Conservation (phyloP, 495 filamentous ascomycete genomes). For the Corynascus novoguineensis region DNA sequence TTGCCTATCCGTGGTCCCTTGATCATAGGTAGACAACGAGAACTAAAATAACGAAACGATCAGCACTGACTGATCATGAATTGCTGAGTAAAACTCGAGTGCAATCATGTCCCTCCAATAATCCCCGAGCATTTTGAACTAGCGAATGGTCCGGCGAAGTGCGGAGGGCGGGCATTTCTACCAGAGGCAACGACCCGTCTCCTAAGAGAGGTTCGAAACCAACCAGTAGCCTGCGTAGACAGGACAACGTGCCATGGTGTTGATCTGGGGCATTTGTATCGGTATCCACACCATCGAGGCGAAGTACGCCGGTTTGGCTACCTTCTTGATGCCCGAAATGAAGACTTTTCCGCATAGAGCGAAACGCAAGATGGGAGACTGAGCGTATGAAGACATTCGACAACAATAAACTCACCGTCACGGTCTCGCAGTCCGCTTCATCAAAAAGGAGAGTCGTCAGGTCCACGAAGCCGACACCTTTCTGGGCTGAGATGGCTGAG, state of each 20-base stretch:
- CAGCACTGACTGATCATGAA: conserved; percentile 27
- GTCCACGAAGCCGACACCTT: conserved; percentile 71
- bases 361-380: conserved; percentile 13
- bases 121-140: conserved; percentile 50
- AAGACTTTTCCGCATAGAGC: not conserved
- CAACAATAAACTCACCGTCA: conserved; percentile 53
- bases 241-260: conserved; percentile 30
- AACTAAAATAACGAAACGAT: conserved; percentile 17
- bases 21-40: conserved; percentile 20
- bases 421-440: conserved; percentile 54
- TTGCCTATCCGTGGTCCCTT: conserved; percentile 17
- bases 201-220: conserved; percentile 21
- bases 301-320: conserved; percentile 53
- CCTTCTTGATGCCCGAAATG: conserved; percentile 78
- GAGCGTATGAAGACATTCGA: not conserved
- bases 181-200: conserved; percentile 30
- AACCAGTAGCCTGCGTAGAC: conserved; percentile 20
- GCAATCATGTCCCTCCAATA: conserved; percentile 55
- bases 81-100: not conserved
- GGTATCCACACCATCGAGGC: conserved; percentile 61
- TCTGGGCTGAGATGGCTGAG: conserved; percentile 57
- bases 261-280: conserved; percentile 91
- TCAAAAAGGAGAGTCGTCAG: conserved; percentile 67
- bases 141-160: conserved; percentile 46
- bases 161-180: conserved; percentile 38